A percentile compares a stretch with the other conserved stretches of the same genome.
Evolutionary conservation across 2,329 filamentous ascomycete genomes (phyloP).

Genomic region (Monilinia fructicola): DNA sequence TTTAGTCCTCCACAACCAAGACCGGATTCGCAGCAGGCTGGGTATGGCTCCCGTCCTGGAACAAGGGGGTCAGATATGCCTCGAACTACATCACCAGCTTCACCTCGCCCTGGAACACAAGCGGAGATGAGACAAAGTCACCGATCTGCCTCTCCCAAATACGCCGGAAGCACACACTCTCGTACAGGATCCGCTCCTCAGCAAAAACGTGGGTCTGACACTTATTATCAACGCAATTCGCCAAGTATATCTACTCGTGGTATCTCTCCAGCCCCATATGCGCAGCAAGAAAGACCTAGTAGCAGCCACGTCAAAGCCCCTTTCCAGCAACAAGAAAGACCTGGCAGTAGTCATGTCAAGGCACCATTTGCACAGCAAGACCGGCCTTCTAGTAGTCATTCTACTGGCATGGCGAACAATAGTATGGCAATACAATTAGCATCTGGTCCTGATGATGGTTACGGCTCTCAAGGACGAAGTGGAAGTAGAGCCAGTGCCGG

Average conservation of each 20-base stretch:
- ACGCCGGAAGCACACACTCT: slow-evolving; percentile 44
- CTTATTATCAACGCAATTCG: slow-evolving; percentile 53
- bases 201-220: slow-evolving; percentile 48
- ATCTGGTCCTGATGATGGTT: slow-evolving; percentile 53
- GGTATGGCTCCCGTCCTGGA: slow-evolving; percentile 51
- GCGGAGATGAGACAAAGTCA: slow-evolving; percentile 48
- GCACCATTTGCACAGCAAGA: slow-evolving; percentile 34
- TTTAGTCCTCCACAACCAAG: slow-evolving; percentile 50
- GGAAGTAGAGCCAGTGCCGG: slow-evolving; percentile 50
- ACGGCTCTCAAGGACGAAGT: slow-evolving; percentile 55
- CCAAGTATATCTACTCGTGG: slow-evolving; percentile 47
- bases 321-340: slow-evolving; percentile 47
- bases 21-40: slow-evolving; percentile 36
- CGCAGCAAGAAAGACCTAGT: slow-evolving; percentile 48
- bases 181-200: slow-evolving; percentile 43
- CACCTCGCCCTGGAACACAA: slow-evolving; percentile 59
- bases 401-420: slow-evolving; percentile 22
- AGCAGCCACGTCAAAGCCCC: slow-evolving; percentile 44
- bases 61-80: slow-evolving; percentile 61
- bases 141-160: slow-evolving; percentile 63
- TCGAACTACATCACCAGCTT: slow-evolving; percentile 67
- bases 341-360: slow-evolving; percentile 46
- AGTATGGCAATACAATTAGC: slow-evolving; percentile 69
- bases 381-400: slow-evolving; percentile 22
- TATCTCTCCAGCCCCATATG: slow-evolving; percentile 46